These are phyloP conservation scores for Escallonia herrerae DNA, from an alignment of 129 eudicot genomes.

Conservation along the genomic window DNA sequence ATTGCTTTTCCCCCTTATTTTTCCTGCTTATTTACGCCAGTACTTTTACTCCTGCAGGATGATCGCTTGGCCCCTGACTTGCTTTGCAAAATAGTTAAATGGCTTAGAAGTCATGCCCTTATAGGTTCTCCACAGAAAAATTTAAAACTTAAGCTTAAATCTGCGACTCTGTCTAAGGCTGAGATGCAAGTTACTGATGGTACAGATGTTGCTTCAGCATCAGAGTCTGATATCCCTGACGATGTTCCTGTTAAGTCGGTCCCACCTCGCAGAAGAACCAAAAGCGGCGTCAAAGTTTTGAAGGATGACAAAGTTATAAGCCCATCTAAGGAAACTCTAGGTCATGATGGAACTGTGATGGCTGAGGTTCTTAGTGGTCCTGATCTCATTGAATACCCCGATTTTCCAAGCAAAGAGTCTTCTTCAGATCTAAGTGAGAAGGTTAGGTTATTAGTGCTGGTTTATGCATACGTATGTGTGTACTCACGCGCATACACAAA, in stretches of 20 bases:
- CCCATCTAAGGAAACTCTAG: constrained; percentile 30
- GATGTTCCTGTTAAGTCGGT: constrained; percentile 60
- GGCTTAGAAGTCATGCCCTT: constrained; percentile 56
- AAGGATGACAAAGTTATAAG: constrained; percentile 39
- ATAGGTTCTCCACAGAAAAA: constrained; percentile 48
- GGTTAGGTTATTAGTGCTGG: too few species aligned
- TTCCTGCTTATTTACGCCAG: constrained; percentile 2
- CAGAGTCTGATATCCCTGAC: constrained; percentile 35
- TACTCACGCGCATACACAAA: too few species aligned
- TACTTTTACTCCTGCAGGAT: constrained; percentile 40
- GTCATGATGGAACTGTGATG: constrained; percentile 30
- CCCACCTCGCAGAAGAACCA: constrained; percentile 72
- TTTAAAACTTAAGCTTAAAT: constrained; percentile 47
- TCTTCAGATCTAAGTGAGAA: constrained; percentile 31
- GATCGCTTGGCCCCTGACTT: constrained; percentile 46
- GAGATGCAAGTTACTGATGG: constrained; percentile 25
- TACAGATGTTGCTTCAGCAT: constrained; percentile 18
- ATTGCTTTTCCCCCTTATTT: too few species aligned
- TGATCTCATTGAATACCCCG: constrained; percentile 20
- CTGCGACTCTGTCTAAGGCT: constrained; percentile 25
- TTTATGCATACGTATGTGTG: too few species aligned
- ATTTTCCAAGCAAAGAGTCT: constrained; percentile 30
- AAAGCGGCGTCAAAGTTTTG: constrained; percentile 41
- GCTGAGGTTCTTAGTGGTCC: constrained; percentile 25
- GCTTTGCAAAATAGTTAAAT: constrained; percentile 48